Evolutionary conservation across 805 yeast species (phyloP).

Genomic region (Maudiozyma barnettii): DNA sequence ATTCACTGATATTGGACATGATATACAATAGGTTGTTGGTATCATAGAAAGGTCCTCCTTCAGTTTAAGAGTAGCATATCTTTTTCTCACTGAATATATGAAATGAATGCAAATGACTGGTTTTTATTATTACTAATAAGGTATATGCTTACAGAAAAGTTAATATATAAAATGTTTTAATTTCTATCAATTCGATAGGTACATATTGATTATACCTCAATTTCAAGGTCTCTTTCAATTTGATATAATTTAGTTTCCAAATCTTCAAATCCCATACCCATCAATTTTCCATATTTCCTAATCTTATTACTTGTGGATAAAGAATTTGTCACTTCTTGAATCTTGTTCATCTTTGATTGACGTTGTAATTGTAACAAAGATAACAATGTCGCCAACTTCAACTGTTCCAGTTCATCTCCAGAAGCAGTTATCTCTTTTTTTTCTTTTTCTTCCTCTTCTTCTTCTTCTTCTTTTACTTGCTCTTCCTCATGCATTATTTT

Average conservation of each 20-base stretch:
- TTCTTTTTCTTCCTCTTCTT: slow-evolving; percentile 7
- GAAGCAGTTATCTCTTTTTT: slow-evolving; percentile 5
- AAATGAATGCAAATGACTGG: neutral
- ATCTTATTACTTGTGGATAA: slow-evolving; percentile 44
- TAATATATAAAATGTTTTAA: neutral
- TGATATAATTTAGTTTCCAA: slow-evolving; percentile 77
- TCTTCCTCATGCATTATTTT: slow-evolving; percentile 50
- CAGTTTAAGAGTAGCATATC: no score
- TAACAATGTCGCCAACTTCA: slow-evolving; percentile 32
- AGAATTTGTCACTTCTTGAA: slow-evolving; percentile 41
- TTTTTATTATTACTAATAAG: neutral
- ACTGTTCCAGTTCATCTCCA: slow-evolving; percentile 6
- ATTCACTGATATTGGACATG: no score
- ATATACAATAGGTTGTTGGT: no score
- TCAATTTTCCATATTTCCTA: slow-evolving; percentile 69
- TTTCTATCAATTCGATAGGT: neutral
- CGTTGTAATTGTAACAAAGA: slow-evolving; percentile 46
- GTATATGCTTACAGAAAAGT: neutral
- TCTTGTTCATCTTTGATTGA: slow-evolving; percentile 33
- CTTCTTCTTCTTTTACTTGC: slow-evolving; percentile 6
- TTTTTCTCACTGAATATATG: no score
- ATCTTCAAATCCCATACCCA: slow-evolving; percentile 70
- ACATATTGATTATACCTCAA: neutral
- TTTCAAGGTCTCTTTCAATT: slow-evolving; percentile 45
- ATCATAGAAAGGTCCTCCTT: no score